Base-by-base conservation (phyloP, 352 stramenopile genomes). In the Phytophthora macrochlamydospora region DNA sequence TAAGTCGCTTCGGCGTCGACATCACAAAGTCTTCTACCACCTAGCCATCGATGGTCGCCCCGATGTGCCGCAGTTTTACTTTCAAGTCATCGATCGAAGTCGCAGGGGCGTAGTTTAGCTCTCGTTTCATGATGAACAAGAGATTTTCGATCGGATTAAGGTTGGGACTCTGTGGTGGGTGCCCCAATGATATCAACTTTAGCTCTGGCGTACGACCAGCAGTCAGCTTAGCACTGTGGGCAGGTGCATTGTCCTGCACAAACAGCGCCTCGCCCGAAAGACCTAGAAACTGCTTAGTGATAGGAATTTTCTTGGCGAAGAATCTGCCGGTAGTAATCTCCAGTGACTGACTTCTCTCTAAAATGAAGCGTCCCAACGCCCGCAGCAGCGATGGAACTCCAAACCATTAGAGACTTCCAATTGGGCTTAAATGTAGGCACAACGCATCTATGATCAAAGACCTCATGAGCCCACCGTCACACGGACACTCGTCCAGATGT, bases 141-240 rank as follows among this genome's bases (percentile, higher is more conserved):
- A 65, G 28, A 32, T 59, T 65, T 29, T 65, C 50, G 30, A 59
- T 65, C 1, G 42, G 58, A 14, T 65, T 59, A 5, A 65, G 30
- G 24, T 65, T 42, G 13, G 51, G 31, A 42, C 38, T 57, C 31
- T 65, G 57, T 14, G 37, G 44, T 7, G 57, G 59, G 32, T 65
- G 49, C 1, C 49, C 11, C 24, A 58, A 29, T 28, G 50, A 28
- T 8, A 42, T 54, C 31, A 54, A 30, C 14, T 43, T 13, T 33
- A 62, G 18, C 8, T 62, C 44, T 4, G 33, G 5, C 56, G 2
- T 33, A 50, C 42, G 56, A 12, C 33, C 48, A 31, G 32, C 55
- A 14, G 33, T 62, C 7, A 31, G 4, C 50, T 54, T 65, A 6
- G 58, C 50, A 3, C 40, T 2, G 32, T 65, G 40, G 29, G 44